phyloP scores from a whole-genome alignment of 2,329 filamentous ascomycete species.

The Microdochium trichocladiopsis region DNA sequence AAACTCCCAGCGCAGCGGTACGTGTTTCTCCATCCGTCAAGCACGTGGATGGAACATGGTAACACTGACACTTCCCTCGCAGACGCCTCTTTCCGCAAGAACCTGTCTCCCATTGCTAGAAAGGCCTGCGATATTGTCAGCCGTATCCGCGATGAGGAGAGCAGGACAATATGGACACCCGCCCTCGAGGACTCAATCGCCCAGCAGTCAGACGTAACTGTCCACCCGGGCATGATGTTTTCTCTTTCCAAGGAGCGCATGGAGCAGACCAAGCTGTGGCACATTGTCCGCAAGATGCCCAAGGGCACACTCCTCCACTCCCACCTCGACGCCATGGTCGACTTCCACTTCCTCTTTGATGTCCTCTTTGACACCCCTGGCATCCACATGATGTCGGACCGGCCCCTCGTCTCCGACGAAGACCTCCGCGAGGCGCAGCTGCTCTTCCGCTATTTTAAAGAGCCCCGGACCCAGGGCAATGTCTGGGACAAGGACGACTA shows the following conservation, averaged over 20 bases:
- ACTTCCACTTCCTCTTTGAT: slow-evolving; percentile 73
- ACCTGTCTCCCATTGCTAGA: slow-evolving; percentile 70
- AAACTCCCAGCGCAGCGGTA: slow-evolving; percentile 74
- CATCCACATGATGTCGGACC: slow-evolving; percentile 62
- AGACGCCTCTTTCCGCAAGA: slow-evolving; percentile 66
- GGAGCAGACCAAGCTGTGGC: slow-evolving; percentile 79
- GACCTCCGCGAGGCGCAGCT: slow-evolving; percentile 49
- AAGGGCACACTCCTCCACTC: slow-evolving; percentile 84
- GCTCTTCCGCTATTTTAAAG: slow-evolving; percentile 53
- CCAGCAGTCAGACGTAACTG: slow-evolving; percentile 49
- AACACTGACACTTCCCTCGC: slow-evolving; percentile 16
- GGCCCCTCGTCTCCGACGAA: slow-evolving; percentile 44
- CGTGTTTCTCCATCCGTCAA: slow-evolving; percentile 18
- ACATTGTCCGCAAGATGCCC: slow-evolving; percentile 77
- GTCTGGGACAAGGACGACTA: slow-evolving; percentile 63
- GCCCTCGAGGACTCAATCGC: slow-evolving; percentile 65
- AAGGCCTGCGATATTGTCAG: slow-evolving; percentile 75
- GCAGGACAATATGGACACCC: slow-evolving; percentile 67
- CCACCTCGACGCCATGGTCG: slow-evolving; percentile 86
- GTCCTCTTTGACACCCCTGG: slow-evolving; percentile 65
- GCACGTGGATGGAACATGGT: slow-evolving; percentile 12
- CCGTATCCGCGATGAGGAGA: slow-evolving; percentile 72
- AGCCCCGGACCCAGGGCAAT: slow-evolving; percentile 31
- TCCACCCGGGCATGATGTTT: slow-evolving; percentile 93
- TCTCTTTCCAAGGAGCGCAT: slow-evolving; percentile 77